Base-by-base conservation (phyloP, 306 rosid genomes). In the Delonix regia region DNA sequence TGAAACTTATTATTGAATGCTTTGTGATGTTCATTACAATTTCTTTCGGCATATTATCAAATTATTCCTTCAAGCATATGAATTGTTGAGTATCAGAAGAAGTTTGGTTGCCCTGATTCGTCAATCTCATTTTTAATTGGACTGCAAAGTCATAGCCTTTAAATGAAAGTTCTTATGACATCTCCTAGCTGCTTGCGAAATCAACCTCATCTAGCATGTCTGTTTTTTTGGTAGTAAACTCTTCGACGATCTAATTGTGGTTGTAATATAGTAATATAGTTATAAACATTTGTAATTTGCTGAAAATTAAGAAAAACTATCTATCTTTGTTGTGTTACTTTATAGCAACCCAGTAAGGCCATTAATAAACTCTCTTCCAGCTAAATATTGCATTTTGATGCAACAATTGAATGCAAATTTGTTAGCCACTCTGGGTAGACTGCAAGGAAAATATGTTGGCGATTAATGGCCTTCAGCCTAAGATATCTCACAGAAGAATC, bases 301-400 rank as follows among this genome's bases (percentile, higher is more conserved):
- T 5, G 25, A 51, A 24, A 18, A 48, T 4, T 48, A 16, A 6
- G 27, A 21, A 21, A 56, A 56, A 66, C 33, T 25, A 66, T 68
- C 53, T 22, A 66, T 62, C 63, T 71, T 71, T 30, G 60, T 64
- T 16, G 10, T 76, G 63, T 62, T 8, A 61, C 44, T 63, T 34
- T 16, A 5, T 45, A 16, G 41, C 41, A 4, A 9, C 24, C 13
- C 5, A 0, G 33, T 13, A 22, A 74, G 72, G 15, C 53, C 56
- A n/a, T n/a, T n/a, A 27, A 62, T 41, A 22, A 36, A 55, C 74
- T 39, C 10, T 7, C 14, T 25, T 75, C 19, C n/a, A 4, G 61
- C 12, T 1, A 55, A 42, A n/a, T 24, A 67, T 33, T 66, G 72
- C 80, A 73, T 69, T 47, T 76, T 41, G 18, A 41, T 70, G 52